phyloP scores from a whole-genome alignment of 306 rosid species.

The Ochetophila trinervis region DNA sequence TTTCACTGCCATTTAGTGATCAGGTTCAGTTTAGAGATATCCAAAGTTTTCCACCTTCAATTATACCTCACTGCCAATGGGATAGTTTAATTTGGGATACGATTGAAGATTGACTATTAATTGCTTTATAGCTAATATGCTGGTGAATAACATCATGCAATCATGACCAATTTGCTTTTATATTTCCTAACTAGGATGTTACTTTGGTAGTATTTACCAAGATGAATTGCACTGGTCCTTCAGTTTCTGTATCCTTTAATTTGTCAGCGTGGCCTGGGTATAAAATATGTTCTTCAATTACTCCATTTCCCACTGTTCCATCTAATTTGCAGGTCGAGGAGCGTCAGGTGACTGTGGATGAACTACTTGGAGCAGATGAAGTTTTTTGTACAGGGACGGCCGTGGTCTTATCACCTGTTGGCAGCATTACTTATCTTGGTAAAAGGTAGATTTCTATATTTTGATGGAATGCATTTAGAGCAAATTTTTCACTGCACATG shows the following conservation, averaged over 20 bases:
- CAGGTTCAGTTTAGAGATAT: not conserved
- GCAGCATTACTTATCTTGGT: constrained; percentile 79
- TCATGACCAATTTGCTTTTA: no score
- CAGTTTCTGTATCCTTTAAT: not conserved
- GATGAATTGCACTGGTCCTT: not conserved
- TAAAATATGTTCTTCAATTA: not conserved
- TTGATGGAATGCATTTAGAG: not conserved
- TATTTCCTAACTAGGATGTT: no score
- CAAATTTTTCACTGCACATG: constrained; percentile 18
- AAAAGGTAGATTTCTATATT: constrained; percentile 42
- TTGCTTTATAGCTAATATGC: no score
- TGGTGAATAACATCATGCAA: no score
- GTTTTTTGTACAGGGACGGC: constrained; percentile 98
- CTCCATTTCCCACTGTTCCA: not conserved
- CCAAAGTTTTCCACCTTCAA: not conserved
- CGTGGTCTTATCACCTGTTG: constrained; percentile 96
- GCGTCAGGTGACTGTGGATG: constrained; percentile 79
- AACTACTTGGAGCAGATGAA: constrained; percentile 87
- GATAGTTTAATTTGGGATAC: no score
- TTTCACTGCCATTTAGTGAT: not conserved
- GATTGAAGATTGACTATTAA: no score
- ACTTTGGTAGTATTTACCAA: no score
- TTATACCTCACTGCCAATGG: not conserved
- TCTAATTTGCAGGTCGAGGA: constrained; percentile 79
- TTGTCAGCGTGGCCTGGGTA: not conserved